phyloP scores from a whole-genome alignment of 2,329 filamentous ascomycete species.

The Arthroderma sp. region DNA sequence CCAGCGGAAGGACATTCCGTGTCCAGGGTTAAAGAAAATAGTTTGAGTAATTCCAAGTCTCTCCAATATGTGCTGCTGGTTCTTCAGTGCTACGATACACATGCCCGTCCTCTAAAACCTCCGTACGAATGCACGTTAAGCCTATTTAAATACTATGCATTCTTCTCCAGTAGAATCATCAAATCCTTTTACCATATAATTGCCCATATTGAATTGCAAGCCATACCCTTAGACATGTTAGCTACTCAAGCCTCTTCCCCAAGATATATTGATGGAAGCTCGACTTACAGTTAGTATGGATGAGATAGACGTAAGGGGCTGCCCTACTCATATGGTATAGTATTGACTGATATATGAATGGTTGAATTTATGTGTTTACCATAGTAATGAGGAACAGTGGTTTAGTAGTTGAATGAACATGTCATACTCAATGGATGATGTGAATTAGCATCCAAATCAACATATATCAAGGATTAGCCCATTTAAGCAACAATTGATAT shows the following conservation, averaged over 20 bases:
- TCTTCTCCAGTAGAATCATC: background rate
- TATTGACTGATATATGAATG: no score
- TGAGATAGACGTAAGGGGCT: no score
- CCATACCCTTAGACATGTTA: no score
- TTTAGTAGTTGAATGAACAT: background rate
- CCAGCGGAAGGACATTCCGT: constrained; percentile 84
- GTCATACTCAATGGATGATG: background rate
- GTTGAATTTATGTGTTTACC: no score
- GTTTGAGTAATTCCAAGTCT: background rate
- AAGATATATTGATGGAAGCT: no score
- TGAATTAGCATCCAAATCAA: background rate
- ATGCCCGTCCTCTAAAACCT: background rate
- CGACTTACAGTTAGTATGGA: no score
- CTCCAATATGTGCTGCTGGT: background rate
- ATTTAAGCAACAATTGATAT: background rate
- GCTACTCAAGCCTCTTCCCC: no score
- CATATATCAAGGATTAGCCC: background rate
- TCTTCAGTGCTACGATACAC: background rate
- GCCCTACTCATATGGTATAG: no score
- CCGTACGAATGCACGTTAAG: background rate
- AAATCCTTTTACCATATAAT: background rate
- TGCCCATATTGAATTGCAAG: no score
- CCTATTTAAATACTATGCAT: background rate
- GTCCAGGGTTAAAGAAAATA: constrained; percentile 38
- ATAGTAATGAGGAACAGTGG: no score